These are phyloP conservation scores for Microsporum audouinii DNA, from an alignment of 2,329 filamentous ascomycete species.

Conservation along the genomic window DNA sequence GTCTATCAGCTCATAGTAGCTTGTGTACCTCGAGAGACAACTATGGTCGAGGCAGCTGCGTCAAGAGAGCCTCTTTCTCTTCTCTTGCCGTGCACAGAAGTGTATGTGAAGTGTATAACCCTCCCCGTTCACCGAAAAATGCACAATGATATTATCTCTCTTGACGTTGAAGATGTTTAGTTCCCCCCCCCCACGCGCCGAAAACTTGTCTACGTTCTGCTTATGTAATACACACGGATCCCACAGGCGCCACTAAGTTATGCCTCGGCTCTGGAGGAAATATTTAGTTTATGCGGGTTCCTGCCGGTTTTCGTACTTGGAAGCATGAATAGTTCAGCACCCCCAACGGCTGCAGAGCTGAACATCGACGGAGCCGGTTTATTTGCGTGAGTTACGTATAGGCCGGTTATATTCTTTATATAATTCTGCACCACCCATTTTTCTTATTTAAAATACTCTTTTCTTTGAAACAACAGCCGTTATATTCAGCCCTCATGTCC, in stretches of 20 bases:
- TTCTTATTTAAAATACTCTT: background rate
- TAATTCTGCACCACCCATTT: background rate
- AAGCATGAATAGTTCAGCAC: background rate
- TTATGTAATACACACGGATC: background rate
- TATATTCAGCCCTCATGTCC: slow-evolving; percentile 32
- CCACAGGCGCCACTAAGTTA: background rate
- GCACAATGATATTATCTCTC: background rate
- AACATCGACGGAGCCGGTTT: background rate
- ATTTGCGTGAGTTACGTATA: background rate
- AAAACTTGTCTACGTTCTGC: background rate
- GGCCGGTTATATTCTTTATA: background rate
- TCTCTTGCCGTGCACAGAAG: background rate
- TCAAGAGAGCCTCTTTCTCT: background rate
- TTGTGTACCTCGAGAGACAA: background rate
- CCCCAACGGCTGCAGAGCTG: background rate
- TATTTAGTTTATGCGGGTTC: background rate
- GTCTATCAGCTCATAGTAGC: background rate
- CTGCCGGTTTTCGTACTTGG: background rate
- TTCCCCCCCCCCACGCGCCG: background rate
- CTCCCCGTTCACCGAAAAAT: background rate
- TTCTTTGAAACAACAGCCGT: background rate
- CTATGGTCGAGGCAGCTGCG: background rate
- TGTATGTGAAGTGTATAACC: background rate
- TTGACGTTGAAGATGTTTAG: background rate
- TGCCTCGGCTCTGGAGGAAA: background rate